Evolutionary conservation across 2,329 filamentous ascomycete genomes (phyloP).

Genomic region (Coniochaeta sp.): DNA sequence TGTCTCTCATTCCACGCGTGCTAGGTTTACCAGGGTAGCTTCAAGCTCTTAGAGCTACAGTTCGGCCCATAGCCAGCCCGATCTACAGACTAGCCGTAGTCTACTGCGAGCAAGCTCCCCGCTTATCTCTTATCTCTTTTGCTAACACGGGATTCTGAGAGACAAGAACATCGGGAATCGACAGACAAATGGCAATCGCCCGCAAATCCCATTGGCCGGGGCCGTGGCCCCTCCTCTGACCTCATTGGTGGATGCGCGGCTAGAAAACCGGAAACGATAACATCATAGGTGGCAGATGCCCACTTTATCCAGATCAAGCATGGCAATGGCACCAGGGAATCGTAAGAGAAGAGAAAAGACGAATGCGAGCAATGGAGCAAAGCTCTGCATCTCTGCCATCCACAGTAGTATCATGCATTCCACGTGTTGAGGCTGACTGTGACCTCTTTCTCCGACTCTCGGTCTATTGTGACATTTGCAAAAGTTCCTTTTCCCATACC

Average conservation of each 20-base stretch:
- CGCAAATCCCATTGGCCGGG: neutral
- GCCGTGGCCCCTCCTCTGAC: neutral
- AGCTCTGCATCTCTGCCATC: neutral
- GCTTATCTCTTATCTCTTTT: too few species aligned
- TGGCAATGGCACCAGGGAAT: neutral
- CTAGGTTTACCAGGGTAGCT: neutral
- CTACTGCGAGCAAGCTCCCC: neutral
- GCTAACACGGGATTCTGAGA: neutral
- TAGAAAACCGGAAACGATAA: constrained; percentile 1
- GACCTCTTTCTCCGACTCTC: neutral
- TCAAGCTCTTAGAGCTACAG: neutral
- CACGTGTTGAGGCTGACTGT: neutral
- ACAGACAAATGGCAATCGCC: neutral
- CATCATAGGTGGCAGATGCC: constrained; percentile 1
- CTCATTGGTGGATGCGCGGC: neutral
- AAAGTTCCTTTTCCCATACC: neutral
- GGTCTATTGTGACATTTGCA: neutral
- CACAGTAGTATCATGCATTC: neutral
- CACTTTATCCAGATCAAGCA: neutral
- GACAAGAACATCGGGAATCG: neutral
- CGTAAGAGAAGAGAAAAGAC: neutral
- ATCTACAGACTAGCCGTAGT: neutral
- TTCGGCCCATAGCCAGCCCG: neutral
- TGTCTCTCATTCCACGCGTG: neutral
- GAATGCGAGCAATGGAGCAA: neutral